These are phyloP conservation scores for Magnolia officinalis DNA, from an alignment of 164 flowering plant genomes.

Conservation along the genomic window DNA sequence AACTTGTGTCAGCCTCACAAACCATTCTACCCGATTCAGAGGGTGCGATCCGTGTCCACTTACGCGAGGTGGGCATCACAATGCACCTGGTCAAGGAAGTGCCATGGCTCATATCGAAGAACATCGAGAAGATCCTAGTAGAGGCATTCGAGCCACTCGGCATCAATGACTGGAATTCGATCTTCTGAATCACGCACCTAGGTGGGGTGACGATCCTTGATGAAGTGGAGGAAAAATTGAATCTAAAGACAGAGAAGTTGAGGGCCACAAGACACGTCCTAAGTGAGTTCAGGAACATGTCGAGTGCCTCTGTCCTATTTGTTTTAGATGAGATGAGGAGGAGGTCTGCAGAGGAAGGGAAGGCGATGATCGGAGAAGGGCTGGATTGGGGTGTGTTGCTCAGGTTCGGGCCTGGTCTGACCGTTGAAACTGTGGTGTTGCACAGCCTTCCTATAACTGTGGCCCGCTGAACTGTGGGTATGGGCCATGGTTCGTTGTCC, in stretches of 20 bases:
- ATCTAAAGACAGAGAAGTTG: constrained; percentile 13
- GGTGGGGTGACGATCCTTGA: constrained; percentile 16
- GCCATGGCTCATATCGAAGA: constrained; percentile 15
- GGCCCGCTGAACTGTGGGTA: too few species aligned
- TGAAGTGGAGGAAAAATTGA: constrained; percentile 9
- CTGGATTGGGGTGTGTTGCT: constrained; percentile 18
- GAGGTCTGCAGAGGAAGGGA: constrained; percentile 9
- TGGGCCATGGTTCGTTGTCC: too few species aligned
- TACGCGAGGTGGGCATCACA: constrained; percentile 16
- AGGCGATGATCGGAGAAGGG: constrained; percentile 18
- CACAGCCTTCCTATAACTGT: constrained; percentile 9
- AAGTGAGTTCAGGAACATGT: constrained; percentile 20
- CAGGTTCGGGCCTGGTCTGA: constrained; percentile 19
- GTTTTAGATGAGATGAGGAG: constrained; percentile 19
- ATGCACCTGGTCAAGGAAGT: constrained; percentile 17
- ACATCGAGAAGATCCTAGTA: constrained; percentile 11
- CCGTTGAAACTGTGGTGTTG: constrained; percentile 18
- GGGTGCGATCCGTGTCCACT: constrained; percentile 11
- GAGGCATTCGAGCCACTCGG: constrained; percentile 14
- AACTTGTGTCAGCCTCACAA: constrained; percentile 13
- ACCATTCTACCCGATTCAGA: constrained; percentile 10
- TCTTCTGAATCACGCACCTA: constrained; percentile 14
- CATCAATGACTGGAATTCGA: constrained; percentile 15
- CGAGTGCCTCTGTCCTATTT: constrained; percentile 14
- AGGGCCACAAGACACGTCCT: constrained; percentile 11